Evolutionary conservation across 345 rosid species (phyloP).

Genomic region (Citrus australasica): DNA sequence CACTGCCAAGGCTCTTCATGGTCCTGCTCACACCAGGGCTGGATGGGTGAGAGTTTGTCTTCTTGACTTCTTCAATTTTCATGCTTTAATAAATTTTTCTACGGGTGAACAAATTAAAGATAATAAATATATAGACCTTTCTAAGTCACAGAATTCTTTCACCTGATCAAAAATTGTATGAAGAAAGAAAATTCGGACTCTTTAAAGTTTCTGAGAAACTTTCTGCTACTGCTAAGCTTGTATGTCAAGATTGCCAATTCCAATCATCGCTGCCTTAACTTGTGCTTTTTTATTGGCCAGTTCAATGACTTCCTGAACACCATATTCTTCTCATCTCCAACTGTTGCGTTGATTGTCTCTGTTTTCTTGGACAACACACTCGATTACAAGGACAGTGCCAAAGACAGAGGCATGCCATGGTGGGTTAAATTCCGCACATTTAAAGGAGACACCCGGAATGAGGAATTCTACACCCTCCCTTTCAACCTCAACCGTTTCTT

Average conservation of each 20-base stretch:
- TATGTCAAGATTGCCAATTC: neutral
- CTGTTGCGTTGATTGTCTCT: conserved; percentile 71
- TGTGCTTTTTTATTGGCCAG: conserved; percentile 32
- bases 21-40: conserved; percentile 86
- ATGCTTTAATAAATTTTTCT: neutral
- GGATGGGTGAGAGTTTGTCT: conserved; percentile 66
- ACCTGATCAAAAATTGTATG: no score
- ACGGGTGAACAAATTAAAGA: no score
- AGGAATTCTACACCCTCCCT: conserved; percentile 94
- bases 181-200: neutral
- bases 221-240: neutral
- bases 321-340: conserved; percentile 85
- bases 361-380: conserved; percentile 92
- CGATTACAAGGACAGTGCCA: conserved; percentile 80
- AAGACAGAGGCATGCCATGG: conserved; percentile 96
- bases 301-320: conserved; percentile 97
- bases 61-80: neutral
- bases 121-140: no score
- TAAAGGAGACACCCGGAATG: conserved; percentile 83
- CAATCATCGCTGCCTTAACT: neutral
- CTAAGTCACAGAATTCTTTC: no score
- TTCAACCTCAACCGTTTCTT: conserved; percentile 95
- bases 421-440: conserved; percentile 89
- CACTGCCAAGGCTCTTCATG: conserved; percentile 73
- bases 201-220: neutral